These are phyloP conservation scores for Phytomonas sp. DNA, from an alignment of 208 protist species.

Conservation along the genomic window DNA sequence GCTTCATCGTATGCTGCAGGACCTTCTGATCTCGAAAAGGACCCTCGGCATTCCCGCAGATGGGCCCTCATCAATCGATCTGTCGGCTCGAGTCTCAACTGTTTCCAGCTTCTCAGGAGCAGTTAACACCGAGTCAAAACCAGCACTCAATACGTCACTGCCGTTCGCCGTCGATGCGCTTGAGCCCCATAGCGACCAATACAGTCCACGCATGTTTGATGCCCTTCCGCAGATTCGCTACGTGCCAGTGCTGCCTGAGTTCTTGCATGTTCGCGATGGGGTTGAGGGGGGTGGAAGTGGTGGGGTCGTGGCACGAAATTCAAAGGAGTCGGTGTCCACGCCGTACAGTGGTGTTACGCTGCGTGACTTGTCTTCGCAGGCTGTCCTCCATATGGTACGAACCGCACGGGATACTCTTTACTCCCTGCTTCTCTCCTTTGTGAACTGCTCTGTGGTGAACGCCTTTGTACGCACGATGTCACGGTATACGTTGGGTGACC, in stretches of 20 bases:
- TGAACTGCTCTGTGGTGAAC: conserved; percentile 51
- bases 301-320: conserved; percentile 1
- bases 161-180: conserved; percentile 17
- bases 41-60: background rate
- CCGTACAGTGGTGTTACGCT: conserved; percentile 16
- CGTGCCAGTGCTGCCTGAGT: conserved; percentile 22
- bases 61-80: background rate
- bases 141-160: conserved; percentile 9
- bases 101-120: conserved; percentile 9
- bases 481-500: conserved; percentile 42
- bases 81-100: background rate
- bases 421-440: conserved; percentile 54
- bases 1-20: conserved; percentile 31
- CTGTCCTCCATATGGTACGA: conserved; percentile 49
- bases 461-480: conserved; percentile 55
- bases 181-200: conserved; percentile 2
- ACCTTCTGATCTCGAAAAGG: conserved; percentile 8
- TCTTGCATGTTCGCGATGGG: conserved; percentile 3
- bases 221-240: conserved; percentile 28
- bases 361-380: conserved; percentile 57
- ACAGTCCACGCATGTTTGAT: conserved; percentile 3
- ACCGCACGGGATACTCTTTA: conserved; percentile 36
- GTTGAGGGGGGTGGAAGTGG: conserved; percentile 1
- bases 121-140: background rate
- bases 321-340: background rate